Base-by-base conservation (phyloP, 768 basidiomycete species). In the Fomitopsis pulvina region DNA sequence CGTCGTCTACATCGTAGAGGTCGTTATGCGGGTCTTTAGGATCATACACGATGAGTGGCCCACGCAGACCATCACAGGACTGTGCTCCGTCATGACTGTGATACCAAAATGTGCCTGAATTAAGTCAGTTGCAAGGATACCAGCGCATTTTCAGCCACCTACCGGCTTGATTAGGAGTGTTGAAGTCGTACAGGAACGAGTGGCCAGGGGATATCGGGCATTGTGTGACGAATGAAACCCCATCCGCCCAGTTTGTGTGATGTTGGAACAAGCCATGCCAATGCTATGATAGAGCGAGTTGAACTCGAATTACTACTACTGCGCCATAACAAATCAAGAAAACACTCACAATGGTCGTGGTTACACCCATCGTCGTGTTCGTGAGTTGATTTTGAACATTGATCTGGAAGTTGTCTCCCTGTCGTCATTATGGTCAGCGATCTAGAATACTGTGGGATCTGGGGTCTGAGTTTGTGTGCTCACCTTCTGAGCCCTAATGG, bases 211-310 rank as follows among this genome's bases (percentile, higher is more conserved):
- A 48, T 38, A 68, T 63, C 1, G 66, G 66, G 51, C 66, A 68
- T 48, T 68, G 66, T 57, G 71, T 78, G 39, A 77, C 76, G 52
- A 75, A 76, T 2, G 71, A 58, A 2, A 65, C 34, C 8, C 78
- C 78, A 41, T 80, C 78, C 41, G 72, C 75, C 27, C 69, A 65
- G 11, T 73, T 73, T 5, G 68, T 66, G 8, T 66, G 65, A 7
- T 64, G 52, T 54, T 78, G 76, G 52, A 71, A 73, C n/a, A 78
- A 27, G 2, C 77, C 77, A 50, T 78, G 77, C 77, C 77, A 78
- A 34, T 64, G 63, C 63, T 64, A 29, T 20, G n/a, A 32, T 16
- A 28, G 3, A 18, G n/a, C n/a, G 38, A 11, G 14, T 14, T 27
- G 16, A 34, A 11, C 11, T n/a, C 9, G n/a, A 41, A 38, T 44